phyloP scores from a whole-genome alignment of 768 basidiomycete species.

The Amanita jacksonii region DNA sequence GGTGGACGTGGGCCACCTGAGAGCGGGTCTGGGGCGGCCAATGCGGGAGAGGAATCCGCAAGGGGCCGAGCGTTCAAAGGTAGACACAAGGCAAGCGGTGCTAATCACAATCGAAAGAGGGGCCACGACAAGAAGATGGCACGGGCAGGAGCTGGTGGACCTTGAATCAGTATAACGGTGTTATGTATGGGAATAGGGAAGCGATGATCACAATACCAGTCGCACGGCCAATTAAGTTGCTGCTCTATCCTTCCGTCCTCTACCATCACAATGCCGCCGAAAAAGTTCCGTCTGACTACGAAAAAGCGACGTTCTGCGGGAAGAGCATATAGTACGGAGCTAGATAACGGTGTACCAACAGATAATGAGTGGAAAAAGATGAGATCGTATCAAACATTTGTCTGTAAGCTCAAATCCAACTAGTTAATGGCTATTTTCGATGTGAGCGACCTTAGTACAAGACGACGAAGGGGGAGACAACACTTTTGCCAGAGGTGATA shows the following conservation, averaged over 20 bases:
- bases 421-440: not conserved
- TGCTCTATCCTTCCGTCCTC: too few species aligned
- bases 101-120: constrained; percentile 67
- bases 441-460: constrained; percentile 13
- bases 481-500: constrained; percentile 22
- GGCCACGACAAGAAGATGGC: constrained; percentile 90
- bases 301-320: not conserved
- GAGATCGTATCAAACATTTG: constrained; percentile 15
- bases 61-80: constrained; percentile 66
- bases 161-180: too few species aligned
- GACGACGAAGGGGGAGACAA: constrained; percentile 24
- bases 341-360: constrained; percentile 9
- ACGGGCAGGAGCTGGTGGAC: constrained; percentile 47
- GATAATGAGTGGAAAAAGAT: constrained; percentile 12
- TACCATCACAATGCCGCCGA: not conserved
- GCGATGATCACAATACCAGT: too few species aligned
- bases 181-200: too few species aligned
- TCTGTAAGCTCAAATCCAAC: constrained; percentile 15
- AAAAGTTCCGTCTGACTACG: not conserved
- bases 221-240: too few species aligned
- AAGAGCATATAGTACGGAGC: not conserved
- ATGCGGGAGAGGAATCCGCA: constrained; percentile 21
- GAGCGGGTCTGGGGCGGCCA: constrained; percentile 10
- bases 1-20: constrained; percentile 20
- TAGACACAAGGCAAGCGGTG: constrained; percentile 64